Conservation (phyloP, 2,329 filamentous ascomycete genomes). For the Botrytis paeoniae region DNA sequence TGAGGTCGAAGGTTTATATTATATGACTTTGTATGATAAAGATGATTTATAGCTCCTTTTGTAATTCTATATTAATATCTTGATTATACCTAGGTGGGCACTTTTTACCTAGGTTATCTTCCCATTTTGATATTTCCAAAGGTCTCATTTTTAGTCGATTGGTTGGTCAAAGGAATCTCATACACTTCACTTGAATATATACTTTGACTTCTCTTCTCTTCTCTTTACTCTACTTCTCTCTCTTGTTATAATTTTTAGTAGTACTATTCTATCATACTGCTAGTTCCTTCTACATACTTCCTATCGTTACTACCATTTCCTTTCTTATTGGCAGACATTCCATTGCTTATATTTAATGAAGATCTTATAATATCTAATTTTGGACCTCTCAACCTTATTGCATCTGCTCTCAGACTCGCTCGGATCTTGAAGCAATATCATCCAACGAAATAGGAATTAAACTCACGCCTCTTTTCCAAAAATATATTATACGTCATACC, state of each 20-base stretch:
- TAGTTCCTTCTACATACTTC: not conserved
- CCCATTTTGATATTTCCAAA: not conserved
- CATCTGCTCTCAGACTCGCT: constrained; percentile 1
- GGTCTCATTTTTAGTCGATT: not conserved
- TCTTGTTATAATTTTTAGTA: not conserved
- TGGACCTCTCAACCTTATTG: not conserved
- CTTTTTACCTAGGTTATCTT: not conserved
- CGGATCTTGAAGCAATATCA: not conserved
- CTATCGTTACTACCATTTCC: not conserved
- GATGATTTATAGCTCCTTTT: not conserved
- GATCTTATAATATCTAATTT: not conserved
- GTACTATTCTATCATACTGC: not conserved
- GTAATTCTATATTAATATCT: not conserved
- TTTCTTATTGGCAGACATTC: not conserved
- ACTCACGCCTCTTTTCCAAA: not conserved
- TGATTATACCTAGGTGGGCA: not conserved
- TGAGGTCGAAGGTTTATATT: not conserved
- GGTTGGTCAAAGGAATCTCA: not conserved
- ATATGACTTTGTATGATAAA: not conserved
- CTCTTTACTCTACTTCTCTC: not conserved
- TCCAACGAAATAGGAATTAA: not conserved
- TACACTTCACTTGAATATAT: not conserved
- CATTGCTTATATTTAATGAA: not conserved
- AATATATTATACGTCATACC: constrained; percentile 4
- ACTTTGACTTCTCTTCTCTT: not conserved